phyloP scores from a whole-genome alignment of 768 basidiomycete species.

The Candolleomyces eurysporus region DNA sequence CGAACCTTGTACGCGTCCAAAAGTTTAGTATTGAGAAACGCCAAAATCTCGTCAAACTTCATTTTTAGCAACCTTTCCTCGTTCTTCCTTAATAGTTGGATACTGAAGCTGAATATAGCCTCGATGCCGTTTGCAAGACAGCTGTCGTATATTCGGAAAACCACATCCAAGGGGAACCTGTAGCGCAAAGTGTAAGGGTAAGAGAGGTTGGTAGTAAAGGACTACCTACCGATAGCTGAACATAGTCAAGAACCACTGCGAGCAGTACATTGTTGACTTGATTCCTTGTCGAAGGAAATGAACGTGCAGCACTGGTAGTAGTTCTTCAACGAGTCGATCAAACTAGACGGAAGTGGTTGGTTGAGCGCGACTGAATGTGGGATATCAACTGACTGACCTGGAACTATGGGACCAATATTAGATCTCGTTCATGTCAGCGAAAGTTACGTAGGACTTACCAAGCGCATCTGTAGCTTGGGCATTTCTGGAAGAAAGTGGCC shows the following conservation, averaged over 20 bases:
- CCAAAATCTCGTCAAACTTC: constrained; percentile 89
- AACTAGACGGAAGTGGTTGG: constrained; percentile 63
- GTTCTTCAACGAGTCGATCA: constrained; percentile 90
- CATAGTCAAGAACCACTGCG: constrained; percentile 97
- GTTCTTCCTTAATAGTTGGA: constrained; percentile 83
- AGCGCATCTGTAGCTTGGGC: constrained; percentile 92
- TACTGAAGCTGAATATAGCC: constrained; percentile 93
- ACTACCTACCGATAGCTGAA: constrained; percentile 84
- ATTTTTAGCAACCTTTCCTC: constrained; percentile 74
- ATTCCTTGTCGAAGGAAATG: constrained; percentile 93
- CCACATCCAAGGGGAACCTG: constrained; percentile 92
- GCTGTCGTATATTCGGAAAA: constrained; percentile 96
- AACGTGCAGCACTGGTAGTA: constrained; percentile 87
- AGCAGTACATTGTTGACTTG: constrained; percentile 98
- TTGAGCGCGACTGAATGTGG: neutral
- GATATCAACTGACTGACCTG: constrained; percentile 16
- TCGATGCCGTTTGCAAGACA: constrained; percentile 96
- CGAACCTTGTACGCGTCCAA: constrained; percentile 76
- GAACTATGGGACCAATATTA: constrained; percentile 12
- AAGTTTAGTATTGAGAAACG: constrained; percentile 76
- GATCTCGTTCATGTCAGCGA: neutral
- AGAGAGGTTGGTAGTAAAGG: neutral
- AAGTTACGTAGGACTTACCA: constrained; percentile 47
- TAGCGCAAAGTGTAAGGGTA: neutral
- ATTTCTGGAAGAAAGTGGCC: constrained; percentile 99